Evolutionary conservation across 2,329 filamentous ascomycete genomes (phyloP).

Genomic region (Trichoderma cornu-damae): DNA sequence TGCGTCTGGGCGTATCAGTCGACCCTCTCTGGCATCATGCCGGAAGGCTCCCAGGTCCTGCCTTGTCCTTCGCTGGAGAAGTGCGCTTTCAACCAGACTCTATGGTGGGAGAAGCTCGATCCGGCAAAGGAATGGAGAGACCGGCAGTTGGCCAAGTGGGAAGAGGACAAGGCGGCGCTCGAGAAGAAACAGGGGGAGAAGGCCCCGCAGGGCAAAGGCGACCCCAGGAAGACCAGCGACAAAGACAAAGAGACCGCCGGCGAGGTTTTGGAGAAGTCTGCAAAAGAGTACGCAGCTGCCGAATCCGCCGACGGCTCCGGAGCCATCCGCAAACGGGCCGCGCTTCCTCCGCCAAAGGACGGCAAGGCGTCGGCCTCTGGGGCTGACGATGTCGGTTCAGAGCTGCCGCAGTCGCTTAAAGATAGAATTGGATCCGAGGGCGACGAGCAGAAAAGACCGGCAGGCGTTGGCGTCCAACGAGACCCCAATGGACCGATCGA

Average conservation of each 20-base stretch:
- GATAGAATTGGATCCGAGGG: slow-evolving; percentile 27
- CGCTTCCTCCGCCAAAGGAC: slow-evolving; percentile 14
- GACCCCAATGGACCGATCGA: not conserved
- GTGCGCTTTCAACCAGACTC: slow-evolving; percentile 49
- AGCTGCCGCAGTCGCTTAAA: slow-evolving; percentile 32
- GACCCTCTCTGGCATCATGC: slow-evolving; percentile 60
- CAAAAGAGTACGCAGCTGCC: not conserved
- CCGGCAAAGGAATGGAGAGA: slow-evolving; percentile 41
- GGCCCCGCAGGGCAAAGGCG: not conserved
- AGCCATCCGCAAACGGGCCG: slow-evolving; percentile 21
- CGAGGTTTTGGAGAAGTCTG: slow-evolving; percentile 6
- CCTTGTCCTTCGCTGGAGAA: slow-evolving; percentile 44
- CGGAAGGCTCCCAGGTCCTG: slow-evolving; percentile 44
- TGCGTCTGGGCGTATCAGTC: slow-evolving; percentile 65
- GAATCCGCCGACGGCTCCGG: not conserved
- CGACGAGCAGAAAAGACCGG: slow-evolving; percentile 3
- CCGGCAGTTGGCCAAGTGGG: slow-evolving; percentile 41
- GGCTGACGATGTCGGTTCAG: slow-evolving; percentile 27
- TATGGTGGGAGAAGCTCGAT: slow-evolving; percentile 48
- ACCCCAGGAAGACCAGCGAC: slow-evolving; percentile 5
- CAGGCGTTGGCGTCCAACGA: not conserved
- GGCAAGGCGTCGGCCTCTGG: slow-evolving; percentile 22
- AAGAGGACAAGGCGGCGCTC: slow-evolving; percentile 36
- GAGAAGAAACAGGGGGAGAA: slow-evolving; percentile 22
- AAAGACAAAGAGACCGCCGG: slow-evolving; percentile 4